phyloP scores from a whole-genome alignment of 1,139 yeast genomes.

The Saccharomyces hybrid region DNA sequence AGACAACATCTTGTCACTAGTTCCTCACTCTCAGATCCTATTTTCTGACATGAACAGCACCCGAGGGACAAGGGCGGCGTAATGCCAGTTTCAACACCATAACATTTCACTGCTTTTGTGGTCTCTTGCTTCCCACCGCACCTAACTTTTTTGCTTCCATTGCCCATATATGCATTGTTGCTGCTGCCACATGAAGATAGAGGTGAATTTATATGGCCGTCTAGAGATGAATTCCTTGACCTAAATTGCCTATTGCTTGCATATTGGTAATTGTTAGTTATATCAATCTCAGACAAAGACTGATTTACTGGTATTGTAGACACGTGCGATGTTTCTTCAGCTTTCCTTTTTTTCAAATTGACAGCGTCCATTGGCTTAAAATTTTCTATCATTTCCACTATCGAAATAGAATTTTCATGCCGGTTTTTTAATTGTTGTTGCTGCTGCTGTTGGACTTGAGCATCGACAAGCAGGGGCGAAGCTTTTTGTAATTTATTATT shows the following conservation, averaged over 20 bases:
- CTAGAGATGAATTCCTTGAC: neutral
- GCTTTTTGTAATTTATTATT: neutral
- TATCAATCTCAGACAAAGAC: neutral
- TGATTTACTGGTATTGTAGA: neutral
- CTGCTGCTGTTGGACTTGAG: neutral
- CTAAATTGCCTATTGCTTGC: neutral
- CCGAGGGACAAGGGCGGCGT: neutral
- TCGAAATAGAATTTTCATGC: neutral
- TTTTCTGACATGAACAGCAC: neutral
- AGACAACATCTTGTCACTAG: neutral
- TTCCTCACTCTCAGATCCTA: neutral
- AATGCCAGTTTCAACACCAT: neutral
- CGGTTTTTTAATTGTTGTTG: neutral
- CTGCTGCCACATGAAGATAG: neutral
- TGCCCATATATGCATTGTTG: neutral
- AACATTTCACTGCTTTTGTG: neutral
- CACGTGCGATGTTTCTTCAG: neutral
- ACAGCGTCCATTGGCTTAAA: slow-evolving; percentile 59
- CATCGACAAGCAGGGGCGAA: neutral
- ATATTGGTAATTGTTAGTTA: neutral
- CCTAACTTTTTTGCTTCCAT: neutral
- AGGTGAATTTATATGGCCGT: neutral
- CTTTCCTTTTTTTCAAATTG: slow-evolving; percentile 36
- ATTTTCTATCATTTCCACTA: slow-evolving; percentile 35
- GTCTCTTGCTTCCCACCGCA: neutral